phyloP scores from a whole-genome alignment of 2,329 filamentous ascomycete species.

The Colletotrichum sojae region DNA sequence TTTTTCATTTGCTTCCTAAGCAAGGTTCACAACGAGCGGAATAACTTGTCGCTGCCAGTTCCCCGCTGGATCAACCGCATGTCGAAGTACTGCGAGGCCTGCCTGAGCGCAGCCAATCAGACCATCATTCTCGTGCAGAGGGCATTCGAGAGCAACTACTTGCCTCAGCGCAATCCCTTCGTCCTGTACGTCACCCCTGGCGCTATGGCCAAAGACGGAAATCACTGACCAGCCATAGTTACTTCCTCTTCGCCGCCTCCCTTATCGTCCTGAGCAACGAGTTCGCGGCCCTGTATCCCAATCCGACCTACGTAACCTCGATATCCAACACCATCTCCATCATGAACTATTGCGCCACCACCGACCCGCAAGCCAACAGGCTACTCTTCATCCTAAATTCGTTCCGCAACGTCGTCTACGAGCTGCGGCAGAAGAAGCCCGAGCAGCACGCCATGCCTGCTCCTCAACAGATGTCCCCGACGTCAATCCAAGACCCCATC shows the following conservation, averaged over 20 bases:
- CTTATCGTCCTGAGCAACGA: slow-evolving; percentile 71
- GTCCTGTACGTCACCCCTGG: slow-evolving; percentile 62
- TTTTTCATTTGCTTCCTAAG: slow-evolving; percentile 74
- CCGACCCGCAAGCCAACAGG: slow-evolving; percentile 64
- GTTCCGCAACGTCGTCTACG: slow-evolving; percentile 59
- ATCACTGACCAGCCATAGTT: slow-evolving; percentile 54
- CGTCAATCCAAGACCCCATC: slow-evolving; percentile 45
- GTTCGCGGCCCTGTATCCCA: slow-evolving; percentile 64
- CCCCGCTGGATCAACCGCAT: slow-evolving; percentile 42
- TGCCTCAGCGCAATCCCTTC: slow-evolving; percentile 69
- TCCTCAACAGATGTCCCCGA: slow-evolving; percentile 39
- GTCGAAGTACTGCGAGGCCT: slow-evolving; percentile 59
- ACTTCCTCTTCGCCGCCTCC: slow-evolving; percentile 69
- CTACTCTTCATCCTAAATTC: slow-evolving; percentile 65
- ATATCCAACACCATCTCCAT: slow-evolving; percentile 62
- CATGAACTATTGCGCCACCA: slow-evolving; percentile 62
- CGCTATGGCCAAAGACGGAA: not conserved
- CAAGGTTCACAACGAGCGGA: slow-evolving; percentile 51
- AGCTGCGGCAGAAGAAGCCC: slow-evolving; percentile 32
- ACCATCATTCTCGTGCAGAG: slow-evolving; percentile 63
- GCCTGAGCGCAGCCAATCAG: slow-evolving; percentile 64
- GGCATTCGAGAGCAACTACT: slow-evolving; percentile 59
- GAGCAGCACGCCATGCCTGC: slow-evolving; percentile 45
- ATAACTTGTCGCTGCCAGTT: slow-evolving; percentile 42
- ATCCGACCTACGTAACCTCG: slow-evolving; percentile 56